Evolutionary conservation across 148 eudicot genomes (phyloP).

Genomic region (Talinum fruticosum): DNA sequence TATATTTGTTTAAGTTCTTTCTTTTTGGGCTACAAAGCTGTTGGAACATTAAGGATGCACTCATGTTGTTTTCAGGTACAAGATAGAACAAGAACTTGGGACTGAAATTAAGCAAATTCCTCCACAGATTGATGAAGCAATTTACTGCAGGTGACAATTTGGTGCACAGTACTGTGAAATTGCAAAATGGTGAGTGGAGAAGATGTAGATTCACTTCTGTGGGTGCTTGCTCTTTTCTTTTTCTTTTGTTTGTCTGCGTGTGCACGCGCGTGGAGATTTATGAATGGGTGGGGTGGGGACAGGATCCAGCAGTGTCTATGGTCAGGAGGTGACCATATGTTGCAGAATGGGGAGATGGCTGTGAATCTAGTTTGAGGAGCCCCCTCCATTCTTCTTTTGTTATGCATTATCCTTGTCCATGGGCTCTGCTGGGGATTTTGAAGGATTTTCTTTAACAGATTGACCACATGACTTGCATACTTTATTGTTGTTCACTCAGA

Average conservation of each 20-base stretch:
- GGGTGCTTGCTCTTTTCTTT: neutral
- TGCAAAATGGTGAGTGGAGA: slow-evolving; percentile 25
- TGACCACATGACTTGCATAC: no score
- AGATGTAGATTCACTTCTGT: neutral
- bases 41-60: slow-evolving; percentile 1
- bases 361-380: neutral
- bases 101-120: slow-evolving; percentile 97
- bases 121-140: slow-evolving; percentile 84
- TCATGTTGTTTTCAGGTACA: slow-evolving; percentile 51
- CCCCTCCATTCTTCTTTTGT: neutral
- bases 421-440: no score
- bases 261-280: no score
- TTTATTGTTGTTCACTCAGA: no score
- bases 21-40: no score
- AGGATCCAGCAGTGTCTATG: no score
- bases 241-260: neutral
- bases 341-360: neutral
- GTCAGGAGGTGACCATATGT: neutral
- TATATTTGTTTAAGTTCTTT: no score
- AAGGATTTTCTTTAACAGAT: no score
- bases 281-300: no score
- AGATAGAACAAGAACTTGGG: slow-evolving; percentile 93
- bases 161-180: neutral
- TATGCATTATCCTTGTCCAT: no score
- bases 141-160: slow-evolving; percentile 57